Evolutionary conservation across 331 rosid genomes (phyloP).

Genomic region (Pyracantha coccinea): DNA sequence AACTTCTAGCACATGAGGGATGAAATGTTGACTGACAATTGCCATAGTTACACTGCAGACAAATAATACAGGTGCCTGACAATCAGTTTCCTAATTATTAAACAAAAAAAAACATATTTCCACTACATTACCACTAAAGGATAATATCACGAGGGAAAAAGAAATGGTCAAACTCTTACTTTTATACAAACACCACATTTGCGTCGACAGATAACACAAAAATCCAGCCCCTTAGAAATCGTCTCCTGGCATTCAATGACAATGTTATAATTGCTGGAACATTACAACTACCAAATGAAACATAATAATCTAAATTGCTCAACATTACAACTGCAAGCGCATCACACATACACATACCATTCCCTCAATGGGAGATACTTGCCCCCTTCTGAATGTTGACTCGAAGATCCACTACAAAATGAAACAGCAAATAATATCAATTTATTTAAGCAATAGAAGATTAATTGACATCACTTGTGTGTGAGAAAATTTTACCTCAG

Average conservation of each 20-base stretch:
- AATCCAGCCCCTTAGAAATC: slow-evolving; percentile 49
- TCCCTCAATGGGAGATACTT: slow-evolving; percentile 65
- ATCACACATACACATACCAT: slow-evolving; percentile 49
- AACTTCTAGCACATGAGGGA: slow-evolving; percentile 87
- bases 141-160: background rate
- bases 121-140: background rate
- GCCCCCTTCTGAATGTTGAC: slow-evolving; percentile 83
- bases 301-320: background rate
- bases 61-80: background rate
- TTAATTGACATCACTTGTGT: background rate
- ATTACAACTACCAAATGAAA: background rate
- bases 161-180: slow-evolving; percentile 29
- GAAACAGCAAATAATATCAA: background rate
- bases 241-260: slow-evolving; percentile 49
- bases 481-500: slow-evolving; percentile 53
- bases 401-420: slow-evolving; percentile 77
- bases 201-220: slow-evolving; percentile 63
- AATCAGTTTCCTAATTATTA: background rate
- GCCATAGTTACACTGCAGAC: slow-evolving; percentile 88
- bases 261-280: background rate
- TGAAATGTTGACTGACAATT: slow-evolving; percentile 84
- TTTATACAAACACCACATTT: slow-evolving; percentile 81
- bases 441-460: background rate
- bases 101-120: background rate
- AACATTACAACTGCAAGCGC: background rate